phyloP scores from a whole-genome alignment of 2,329 filamentous ascomycete species.

The Venturia pyrina region DNA sequence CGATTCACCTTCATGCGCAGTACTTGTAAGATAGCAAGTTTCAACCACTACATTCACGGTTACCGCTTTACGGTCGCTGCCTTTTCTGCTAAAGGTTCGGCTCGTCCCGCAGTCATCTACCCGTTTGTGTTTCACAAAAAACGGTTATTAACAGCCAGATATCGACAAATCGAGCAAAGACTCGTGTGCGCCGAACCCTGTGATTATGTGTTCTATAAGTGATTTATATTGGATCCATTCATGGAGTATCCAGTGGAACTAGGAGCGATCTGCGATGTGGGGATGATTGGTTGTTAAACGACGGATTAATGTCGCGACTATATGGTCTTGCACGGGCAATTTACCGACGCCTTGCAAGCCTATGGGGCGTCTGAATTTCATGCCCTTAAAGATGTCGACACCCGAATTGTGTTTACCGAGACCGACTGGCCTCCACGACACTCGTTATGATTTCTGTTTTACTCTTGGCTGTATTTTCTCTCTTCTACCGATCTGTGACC shows the following conservation, averaged over 20 bases:
- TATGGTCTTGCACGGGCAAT: background rate
- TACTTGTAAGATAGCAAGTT: background rate
- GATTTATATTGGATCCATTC: slow-evolving; percentile 13
- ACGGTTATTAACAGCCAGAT: too few species aligned
- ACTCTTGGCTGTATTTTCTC: background rate
- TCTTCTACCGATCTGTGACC: background rate
- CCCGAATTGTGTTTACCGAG: background rate
- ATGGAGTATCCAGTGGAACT: background rate
- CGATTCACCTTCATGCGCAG: background rate
- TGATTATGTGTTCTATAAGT: background rate
- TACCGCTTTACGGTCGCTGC: background rate
- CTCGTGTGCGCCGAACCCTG: background rate
- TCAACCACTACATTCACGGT: background rate
- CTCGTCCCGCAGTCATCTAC: background rate
- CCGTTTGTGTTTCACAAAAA: background rate
- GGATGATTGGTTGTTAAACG: background rate
- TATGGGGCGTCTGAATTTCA: background rate
- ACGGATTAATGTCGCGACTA: slow-evolving; percentile 5
- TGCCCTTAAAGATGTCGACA: background rate
- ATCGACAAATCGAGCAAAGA: background rate
- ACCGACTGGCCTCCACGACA: background rate
- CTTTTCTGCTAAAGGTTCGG: slow-evolving; percentile 13
- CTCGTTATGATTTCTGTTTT: background rate
- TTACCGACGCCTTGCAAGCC: background rate
- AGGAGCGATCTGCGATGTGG: background rate